Conservation (phyloP, 495 filamentous ascomycete species). For the Hypoxylon intermedium region DNA sequence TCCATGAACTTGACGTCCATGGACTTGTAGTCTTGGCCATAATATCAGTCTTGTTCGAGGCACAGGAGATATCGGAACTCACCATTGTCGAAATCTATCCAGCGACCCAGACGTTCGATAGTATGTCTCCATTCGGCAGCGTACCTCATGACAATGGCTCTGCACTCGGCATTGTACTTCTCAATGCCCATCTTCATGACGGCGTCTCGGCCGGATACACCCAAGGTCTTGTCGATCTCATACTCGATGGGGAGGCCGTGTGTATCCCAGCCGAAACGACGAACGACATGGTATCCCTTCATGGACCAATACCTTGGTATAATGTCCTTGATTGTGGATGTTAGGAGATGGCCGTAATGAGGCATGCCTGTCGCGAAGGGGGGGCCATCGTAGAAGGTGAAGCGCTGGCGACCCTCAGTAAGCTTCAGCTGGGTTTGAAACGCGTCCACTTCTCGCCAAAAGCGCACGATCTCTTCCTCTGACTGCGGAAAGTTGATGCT, state of each 20-base stretch:
- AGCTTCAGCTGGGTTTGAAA: conserved; percentile 61
- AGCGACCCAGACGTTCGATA: conserved; percentile 88
- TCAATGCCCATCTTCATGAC: conserved; percentile 87
- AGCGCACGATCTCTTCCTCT: conserved; percentile 33
- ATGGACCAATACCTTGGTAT: conserved; percentile 98
- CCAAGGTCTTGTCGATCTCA: conserved; percentile 97
- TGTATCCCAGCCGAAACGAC: conserved; percentile 81
- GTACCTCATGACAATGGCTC: conserved; percentile 93
- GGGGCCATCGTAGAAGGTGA: conserved; percentile 84
- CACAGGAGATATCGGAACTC: conserved; percentile 4
- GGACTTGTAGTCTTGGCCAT: conserved; percentile 63
- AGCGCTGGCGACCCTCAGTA: conserved; percentile 69
- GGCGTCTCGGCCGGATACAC: conserved; percentile 85
- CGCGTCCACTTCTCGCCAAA: conserved; percentile 46
- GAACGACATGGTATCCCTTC: conserved; percentile 88
- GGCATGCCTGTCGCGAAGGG: conserved; percentile 72
- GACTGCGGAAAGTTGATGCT: conserved; percentile 31
- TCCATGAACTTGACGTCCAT: conserved; percentile 90
- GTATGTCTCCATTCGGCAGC: conserved; percentile 88
- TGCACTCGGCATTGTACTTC: conserved; percentile 92
- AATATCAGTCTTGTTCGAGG: too few species aligned
- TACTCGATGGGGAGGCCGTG: conserved; percentile 96
- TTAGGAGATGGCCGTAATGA: conserved; percentile 94
- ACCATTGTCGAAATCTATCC: conserved; percentile 96
- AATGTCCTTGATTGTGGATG: conserved; percentile 97